Percentiles rank a stretch among this genome's conserved stretches.
These are phyloP conservation scores for Yarrowia osloensis DNA, from an alignment of 805 yeast species.

Conservation along the genomic window DNA sequence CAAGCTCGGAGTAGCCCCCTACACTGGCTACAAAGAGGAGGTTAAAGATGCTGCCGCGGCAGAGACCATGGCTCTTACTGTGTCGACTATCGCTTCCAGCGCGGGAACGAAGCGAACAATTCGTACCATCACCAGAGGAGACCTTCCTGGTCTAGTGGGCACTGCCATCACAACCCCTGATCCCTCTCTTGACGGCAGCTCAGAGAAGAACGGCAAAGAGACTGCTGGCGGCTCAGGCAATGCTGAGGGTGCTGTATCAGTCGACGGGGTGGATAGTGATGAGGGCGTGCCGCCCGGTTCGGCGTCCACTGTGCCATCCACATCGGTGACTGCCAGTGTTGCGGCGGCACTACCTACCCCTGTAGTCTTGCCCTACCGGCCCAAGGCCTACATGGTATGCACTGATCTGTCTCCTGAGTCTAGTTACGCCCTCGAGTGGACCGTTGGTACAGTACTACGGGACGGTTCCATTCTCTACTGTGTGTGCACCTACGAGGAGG, in stretches of 20 bases:
- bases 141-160: constrained; percentile 52
- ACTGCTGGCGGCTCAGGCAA: not conserved
- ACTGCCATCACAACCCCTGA: constrained; percentile 32
- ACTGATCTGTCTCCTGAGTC: constrained; percentile 84
- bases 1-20: constrained; percentile 25
- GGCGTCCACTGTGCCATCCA: not conserved
- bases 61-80: constrained; percentile 5
- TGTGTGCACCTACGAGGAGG: constrained; percentile 48
- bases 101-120: constrained; percentile 57
- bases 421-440: constrained; percentile 81
- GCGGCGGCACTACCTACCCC: constrained; percentile 10
- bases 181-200: not conserved
- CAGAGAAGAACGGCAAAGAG: not conserved
- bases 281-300: not conserved
- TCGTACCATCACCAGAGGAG: constrained; percentile 69
- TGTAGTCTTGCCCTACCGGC: constrained; percentile 24
- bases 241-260: not conserved
- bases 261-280: not conserved
- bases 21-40: constrained; percentile 24
- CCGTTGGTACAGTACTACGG: constrained; percentile 78
- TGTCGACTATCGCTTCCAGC: constrained; percentile 13
- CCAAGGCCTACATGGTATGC: constrained; percentile 72
- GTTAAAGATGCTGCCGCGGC: constrained; percentile 28
- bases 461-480: constrained; percentile 82
- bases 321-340: constrained; percentile 8